Conservation (phyloP, 495 filamentous ascomycete species). For the Hamigera avellanea region DNA sequence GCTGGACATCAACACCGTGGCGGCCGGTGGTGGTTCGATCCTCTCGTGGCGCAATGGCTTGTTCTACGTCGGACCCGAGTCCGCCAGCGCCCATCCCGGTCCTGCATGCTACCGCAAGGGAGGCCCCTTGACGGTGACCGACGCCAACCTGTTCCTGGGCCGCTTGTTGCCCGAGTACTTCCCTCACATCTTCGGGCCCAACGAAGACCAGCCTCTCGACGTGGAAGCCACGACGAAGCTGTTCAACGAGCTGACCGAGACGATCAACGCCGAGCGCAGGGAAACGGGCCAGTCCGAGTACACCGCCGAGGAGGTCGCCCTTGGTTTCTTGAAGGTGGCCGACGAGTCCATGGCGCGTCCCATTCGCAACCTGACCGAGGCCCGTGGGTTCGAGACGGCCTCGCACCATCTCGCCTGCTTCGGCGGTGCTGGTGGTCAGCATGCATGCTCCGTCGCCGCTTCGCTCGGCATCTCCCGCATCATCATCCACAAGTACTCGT, state of each 20-base stretch:
- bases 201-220: constrained; percentile 82
- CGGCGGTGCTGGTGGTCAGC: constrained; percentile 44
- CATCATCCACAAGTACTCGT: constrained; percentile 43
- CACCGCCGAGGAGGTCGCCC: constrained; percentile 75
- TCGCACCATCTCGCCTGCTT: constrained; percentile 42
- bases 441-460: constrained; percentile 40
- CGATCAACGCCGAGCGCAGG: constrained; percentile 57
- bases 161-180: constrained; percentile 89
- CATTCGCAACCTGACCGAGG: constrained; percentile 42
- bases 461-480: constrained; percentile 39
- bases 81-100: constrained; percentile 84
- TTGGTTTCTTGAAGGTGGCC: constrained; percentile 43
- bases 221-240: constrained; percentile 61
- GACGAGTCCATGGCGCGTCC: constrained; percentile 44
- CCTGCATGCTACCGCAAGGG: constrained; percentile 94
- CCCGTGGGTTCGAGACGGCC: constrained; percentile 37
- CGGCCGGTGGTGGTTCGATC: constrained; percentile 83
- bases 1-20: constrained; percentile 96
- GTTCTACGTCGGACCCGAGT: constrained; percentile 95
- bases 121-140: constrained; percentile 83
- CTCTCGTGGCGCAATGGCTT: constrained; percentile 86
- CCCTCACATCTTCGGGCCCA: constrained; percentile 90
- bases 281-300: constrained; percentile 52
- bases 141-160: constrained; percentile 86
- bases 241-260: constrained; percentile 65